These are phyloP conservation scores for Alloteropsis semialata DNA, from an alignment of 176 grass and related monocot genomes.

Conservation along the genomic window DNA sequence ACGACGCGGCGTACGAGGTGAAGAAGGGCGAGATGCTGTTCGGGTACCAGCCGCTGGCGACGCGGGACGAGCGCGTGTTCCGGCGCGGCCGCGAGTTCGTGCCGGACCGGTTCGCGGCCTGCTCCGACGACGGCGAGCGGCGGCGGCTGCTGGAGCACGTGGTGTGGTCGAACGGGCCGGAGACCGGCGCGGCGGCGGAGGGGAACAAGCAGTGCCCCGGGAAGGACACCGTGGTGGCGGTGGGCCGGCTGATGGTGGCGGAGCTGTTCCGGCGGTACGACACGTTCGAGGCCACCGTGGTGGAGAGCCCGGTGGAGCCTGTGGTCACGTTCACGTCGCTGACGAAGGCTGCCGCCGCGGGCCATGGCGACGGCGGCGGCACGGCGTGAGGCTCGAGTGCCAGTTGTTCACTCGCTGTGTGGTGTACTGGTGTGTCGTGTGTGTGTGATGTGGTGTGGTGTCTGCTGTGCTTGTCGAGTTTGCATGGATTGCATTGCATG, in stretches of 20 bases:
- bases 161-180: constrained; percentile 79
- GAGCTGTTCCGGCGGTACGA: constrained; percentile 78
- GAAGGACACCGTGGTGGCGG: constrained; percentile 61
- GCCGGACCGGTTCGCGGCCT: constrained; percentile 46
- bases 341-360: background rate
- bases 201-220: constrained; percentile 80
- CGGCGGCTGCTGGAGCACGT: constrained; percentile 49
- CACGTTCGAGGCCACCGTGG: constrained; percentile 42
- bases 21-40: constrained; percentile 72
- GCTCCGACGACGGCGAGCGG: background rate
- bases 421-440: too few species aligned
- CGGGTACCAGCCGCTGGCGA: constrained; percentile 72
- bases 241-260: constrained; percentile 53
- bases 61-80: constrained; percentile 64
- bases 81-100: constrained; percentile 41
- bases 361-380: background rate
- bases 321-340: constrained; percentile 61
- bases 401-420: too few species aligned
- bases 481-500: too few species aligned
- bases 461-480: too few species aligned
- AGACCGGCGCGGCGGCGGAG: constrained; percentile 47
- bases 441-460: too few species aligned
- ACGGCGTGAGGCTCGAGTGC: background rate
- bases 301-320: constrained; percentile 40
- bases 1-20: constrained; percentile 60